Evolutionary conservation across 148 eudicot genomes (phyloP), one percentile per base, ranked within the genome.

Genomic region (Suaeda aralocaspica): DNA sequence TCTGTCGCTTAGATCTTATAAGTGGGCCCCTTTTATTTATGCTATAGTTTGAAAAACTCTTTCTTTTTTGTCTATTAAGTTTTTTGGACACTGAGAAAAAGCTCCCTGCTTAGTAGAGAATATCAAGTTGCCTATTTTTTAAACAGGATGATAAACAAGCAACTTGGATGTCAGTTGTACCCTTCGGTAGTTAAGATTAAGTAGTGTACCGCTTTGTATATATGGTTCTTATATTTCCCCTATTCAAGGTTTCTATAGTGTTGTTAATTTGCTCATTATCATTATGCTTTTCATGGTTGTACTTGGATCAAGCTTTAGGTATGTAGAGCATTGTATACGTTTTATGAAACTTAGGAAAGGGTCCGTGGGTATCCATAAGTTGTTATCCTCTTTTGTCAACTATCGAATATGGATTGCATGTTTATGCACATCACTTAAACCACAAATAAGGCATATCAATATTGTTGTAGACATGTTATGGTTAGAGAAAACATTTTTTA

Each of bases 1-100:
- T 77, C 72, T 76, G 74, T 67, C 70, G 52, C 78, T 52, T 76
- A 76, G 69, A 76, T 69, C 58, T 69, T 16, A 45, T 69, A 10
- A 55, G 69, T 55, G 64, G 78, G 57, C 12, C 46, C 64, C 48
- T 22, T 36, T 62, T 13, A 39, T 36, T 62, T 31, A 59, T 59
- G 22, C 22, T 31, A 33, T 59, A 6, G 22, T 30, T 30, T 19
- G 14, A 16, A 59, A 30, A 30, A 18, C n/a, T 30, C 4, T 31
- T 58, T 16, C 62, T 6, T 49, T 49, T 15, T 49, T 49, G 0
- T 1, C 14, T 46, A 14, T 2, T 19, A 5, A 19, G 18, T 49
- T 18, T 46, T 46, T 49, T 49, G 53, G n/a, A 19, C 24, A 49
- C 18, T 49, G 50, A 56, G 59, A 13, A n/a, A 56, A 28, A 6